Conservation (phyloP, 2,329 filamentous ascomycete species). For the Ophiostoma ulmi region DNA sequence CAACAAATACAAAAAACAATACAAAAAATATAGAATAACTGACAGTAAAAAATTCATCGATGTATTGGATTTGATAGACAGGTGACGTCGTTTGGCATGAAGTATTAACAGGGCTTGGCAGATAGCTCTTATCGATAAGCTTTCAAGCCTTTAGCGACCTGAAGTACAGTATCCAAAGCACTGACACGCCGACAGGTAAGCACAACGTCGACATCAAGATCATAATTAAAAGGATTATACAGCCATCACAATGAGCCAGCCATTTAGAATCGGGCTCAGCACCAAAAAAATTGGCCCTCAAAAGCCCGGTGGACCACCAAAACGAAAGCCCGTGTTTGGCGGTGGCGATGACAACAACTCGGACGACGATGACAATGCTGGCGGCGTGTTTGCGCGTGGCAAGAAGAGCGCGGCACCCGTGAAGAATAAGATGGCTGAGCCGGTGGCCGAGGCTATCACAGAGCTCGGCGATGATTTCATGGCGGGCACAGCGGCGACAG, state of each 20-base stretch:
- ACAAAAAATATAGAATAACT: neutral
- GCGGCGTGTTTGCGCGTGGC: constrained; percentile 19
- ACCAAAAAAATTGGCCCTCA: constrained; percentile 47
- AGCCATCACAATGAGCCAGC: constrained; percentile 17
- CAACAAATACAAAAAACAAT: neutral
- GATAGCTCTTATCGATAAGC: constrained; percentile 22
- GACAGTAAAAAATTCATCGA: neutral
- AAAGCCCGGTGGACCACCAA: constrained; percentile 47
- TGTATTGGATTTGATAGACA: neutral
- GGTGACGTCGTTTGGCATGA: neutral
- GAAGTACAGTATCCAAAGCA: neutral
- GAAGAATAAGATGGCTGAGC: constrained; percentile 31
- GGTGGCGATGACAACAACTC: constrained; percentile 52
- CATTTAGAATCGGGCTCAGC: constrained; percentile 30
- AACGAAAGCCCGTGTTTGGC: constrained; percentile 55
- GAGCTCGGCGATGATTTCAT: constrained; percentile 51
- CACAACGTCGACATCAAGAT: neutral
- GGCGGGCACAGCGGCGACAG: constrained; percentile 29
- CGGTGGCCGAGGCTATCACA: constrained; percentile 52
- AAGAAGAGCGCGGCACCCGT: neutral
- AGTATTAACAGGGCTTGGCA: neutral
- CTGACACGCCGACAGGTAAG: neutral
- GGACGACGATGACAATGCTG: constrained; percentile 33
- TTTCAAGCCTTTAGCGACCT: neutral
- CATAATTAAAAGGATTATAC: neutral